Conservation (phyloP, 768 basidiomycete species). For the Asterophora lycoperdoides region DNA sequence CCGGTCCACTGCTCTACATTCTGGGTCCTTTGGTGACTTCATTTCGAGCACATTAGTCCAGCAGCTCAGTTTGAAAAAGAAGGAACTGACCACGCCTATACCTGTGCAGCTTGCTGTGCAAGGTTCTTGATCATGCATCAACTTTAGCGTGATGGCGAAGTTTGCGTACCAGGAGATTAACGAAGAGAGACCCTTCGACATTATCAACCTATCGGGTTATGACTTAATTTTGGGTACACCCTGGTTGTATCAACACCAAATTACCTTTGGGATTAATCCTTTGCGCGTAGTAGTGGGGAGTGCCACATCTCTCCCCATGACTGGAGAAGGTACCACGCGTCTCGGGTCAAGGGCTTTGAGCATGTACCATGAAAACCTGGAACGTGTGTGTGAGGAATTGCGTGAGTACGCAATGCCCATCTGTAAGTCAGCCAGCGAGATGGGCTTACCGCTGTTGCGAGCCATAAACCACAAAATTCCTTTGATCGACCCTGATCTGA, state of each 20-base stretch:
- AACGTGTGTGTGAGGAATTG: background rate
- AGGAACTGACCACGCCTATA: conserved; percentile 27
- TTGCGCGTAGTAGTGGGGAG: background rate
- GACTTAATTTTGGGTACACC: conserved; percentile 3
- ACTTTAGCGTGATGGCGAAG: conserved; percentile 17
- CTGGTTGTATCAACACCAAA: conserved; percentile 4
- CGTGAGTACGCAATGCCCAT: background rate
- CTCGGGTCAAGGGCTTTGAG: conserved; percentile 1
- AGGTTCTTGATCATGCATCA: conserved; percentile 34
- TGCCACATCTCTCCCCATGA: background rate
- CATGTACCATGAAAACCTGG: background rate
- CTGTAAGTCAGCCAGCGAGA: background rate
- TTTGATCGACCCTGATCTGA: conserved; percentile 25
- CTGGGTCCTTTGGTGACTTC: conserved; percentile 36
- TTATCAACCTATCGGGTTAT: conserved; percentile 1
- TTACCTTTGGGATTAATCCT: conserved; percentile 1
- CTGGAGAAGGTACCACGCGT: background rate
- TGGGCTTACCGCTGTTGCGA: conserved; percentile 19
- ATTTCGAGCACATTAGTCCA: conserved; percentile 31
- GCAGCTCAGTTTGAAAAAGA: conserved; percentile 26
- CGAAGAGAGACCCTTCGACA: conserved; percentile 19
- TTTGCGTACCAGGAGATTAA: conserved; percentile 33
- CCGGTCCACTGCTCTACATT: too few relatives aligned
- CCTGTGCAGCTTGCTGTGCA: conserved; percentile 34
- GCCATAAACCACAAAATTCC: conserved; percentile 35